phyloP scores from a whole-genome alignment of 78 protist genomes.

The Dictyostelium brefeldianum region DNA sequence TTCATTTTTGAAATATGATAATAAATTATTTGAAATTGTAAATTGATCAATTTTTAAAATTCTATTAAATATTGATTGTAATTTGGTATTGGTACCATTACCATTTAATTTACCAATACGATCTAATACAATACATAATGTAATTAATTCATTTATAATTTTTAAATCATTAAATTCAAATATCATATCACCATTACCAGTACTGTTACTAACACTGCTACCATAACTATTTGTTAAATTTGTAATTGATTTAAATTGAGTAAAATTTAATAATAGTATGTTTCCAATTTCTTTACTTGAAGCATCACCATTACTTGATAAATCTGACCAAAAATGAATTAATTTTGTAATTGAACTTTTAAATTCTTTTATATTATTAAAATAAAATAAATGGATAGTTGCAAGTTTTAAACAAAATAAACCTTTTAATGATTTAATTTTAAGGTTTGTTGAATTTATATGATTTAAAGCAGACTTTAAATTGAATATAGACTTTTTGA shows the following conservation, averaged over 20 bases:
- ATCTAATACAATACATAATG: background rate
- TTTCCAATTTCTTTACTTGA: background rate
- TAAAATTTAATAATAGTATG: too few species aligned
- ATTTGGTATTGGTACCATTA: background rate
- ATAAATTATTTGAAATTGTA: background rate
- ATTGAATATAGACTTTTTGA: constrained; percentile 1
- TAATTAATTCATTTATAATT: constrained; percentile 1
- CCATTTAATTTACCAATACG: background rate
- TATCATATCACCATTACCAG: background rate
- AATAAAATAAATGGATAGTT: constrained; percentile 26
- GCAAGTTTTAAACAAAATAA: constrained; percentile 39
- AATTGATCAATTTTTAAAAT: background rate
- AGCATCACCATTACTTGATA: too few species aligned
- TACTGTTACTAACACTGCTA: too few species aligned
- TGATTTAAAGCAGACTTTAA: background rate
- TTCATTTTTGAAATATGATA: background rate
- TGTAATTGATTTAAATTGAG: background rate
- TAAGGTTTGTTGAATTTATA: background rate
- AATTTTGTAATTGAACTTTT: background rate
- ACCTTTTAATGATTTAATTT: constrained; percentile 1
- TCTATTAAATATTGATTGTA: background rate
- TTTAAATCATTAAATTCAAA: background rate
- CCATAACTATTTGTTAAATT: too few species aligned
- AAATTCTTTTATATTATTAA: background rate
- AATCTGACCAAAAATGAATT: background rate